Base-by-base conservation (phyloP, 805 yeast genomes). In the Myxozyma vanderwaltii region DNA sequence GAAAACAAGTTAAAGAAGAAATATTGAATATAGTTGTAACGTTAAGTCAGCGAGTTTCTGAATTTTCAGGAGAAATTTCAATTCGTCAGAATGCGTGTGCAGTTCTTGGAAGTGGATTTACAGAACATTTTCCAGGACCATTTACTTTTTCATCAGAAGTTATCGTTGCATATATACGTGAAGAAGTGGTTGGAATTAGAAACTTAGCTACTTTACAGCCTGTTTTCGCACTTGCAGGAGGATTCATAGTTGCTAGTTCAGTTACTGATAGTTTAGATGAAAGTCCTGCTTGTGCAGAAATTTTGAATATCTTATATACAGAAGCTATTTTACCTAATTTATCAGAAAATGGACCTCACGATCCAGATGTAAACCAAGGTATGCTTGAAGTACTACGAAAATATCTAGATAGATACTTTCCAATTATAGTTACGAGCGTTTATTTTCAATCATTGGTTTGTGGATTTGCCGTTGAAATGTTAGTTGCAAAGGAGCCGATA, bases 41-140 rank as follows among this genome's bases (percentile, higher is more conserved):
- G 17, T 77, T 82, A 54, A 75, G 84, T 0, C 38, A 67, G 79
- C 39, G 73, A 77, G 1, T 73, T 72, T 56, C 72, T 68, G 0
- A 69, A 70, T 0, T 75, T 79, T 46, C 54, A 1, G 59, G 61
- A 17, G 51, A 44, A 12, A 39, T 60, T 13, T 21, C 53, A 6
- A 29, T 87, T 1, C 80, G 86, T 4, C 94, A 88, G 64, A 81
- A 79, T 27, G 79, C 87, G 27, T 82, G 90, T 59, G 75, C 77
- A 5, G 80, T 90, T 1, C 77, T 89, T 63, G 84, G 82, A 65
- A 66, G 75, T 15, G 95, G 95, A 0, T 71, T 89, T 15, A 72
- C 82, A 2, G 96, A 89, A 67, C 70, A 76, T 2, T 71, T 82
- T 4, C 76, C 81, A 19, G 91, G 91, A 0, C 89, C 94, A 0